These are phyloP conservation scores for Escallonia herrerae DNA, from an alignment of 129 eudicot species.

Conservation along the genomic window DNA sequence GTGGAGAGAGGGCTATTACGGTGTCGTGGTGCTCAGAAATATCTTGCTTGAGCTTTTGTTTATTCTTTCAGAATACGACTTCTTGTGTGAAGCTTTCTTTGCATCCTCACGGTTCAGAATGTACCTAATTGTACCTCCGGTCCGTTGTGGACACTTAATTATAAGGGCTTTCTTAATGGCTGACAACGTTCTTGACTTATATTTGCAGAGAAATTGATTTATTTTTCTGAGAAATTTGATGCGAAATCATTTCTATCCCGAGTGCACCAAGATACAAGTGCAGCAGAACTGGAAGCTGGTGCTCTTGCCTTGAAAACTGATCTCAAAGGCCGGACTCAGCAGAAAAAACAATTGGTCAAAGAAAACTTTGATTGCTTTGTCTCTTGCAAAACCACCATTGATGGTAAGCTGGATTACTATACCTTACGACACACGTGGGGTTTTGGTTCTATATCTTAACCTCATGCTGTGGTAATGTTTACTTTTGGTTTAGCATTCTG, in stretches of 20 bases:
- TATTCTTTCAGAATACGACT: too few species aligned
- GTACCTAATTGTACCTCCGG: too few species aligned
- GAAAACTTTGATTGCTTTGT: slow-evolving; percentile 99
- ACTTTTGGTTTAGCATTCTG: not conserved
- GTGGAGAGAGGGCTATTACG: not conserved
- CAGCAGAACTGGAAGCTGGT: slow-evolving; percentile 92
- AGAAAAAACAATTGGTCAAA: slow-evolving; percentile 87
- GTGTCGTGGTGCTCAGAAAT: not conserved
- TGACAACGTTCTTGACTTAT: slow-evolving; percentile 15
- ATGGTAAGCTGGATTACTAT: slow-evolving; percentile 43
- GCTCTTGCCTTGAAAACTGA: slow-evolving; percentile 81
- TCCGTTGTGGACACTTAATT: too few species aligned
- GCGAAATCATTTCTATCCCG: slow-evolving; percentile 83
- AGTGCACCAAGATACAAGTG: slow-evolving; percentile 84
- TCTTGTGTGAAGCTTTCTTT: too few species aligned
- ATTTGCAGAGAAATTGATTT: slow-evolving; percentile 74
- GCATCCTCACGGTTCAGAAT: too few species aligned
- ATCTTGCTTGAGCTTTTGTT: too few species aligned
- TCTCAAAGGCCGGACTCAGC: slow-evolving; percentile 82
- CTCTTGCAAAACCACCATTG: slow-evolving; percentile 98
- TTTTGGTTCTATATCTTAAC: not conserved
- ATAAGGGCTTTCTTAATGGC: not conserved
- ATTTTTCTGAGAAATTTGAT: slow-evolving; percentile 87
- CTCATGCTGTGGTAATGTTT: not conserved
- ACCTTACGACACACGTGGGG: not conserved